phyloP scores from a whole-genome alignment of 257 asterid genomes.

The Jacaranda copaia region DNA sequence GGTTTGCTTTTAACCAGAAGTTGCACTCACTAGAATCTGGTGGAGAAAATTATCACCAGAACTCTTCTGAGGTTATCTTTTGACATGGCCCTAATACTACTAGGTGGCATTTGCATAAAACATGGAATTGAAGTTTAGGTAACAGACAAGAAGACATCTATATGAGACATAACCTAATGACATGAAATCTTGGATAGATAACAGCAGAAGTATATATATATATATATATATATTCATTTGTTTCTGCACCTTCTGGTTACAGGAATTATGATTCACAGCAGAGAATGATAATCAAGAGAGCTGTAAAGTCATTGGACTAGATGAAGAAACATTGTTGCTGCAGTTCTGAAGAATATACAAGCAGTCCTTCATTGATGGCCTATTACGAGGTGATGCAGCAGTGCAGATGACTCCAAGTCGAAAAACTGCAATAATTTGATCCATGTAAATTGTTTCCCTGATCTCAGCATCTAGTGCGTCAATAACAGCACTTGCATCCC shows the following conservation, averaged over 20 bases:
- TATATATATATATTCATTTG: background rate
- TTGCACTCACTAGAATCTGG: background rate
- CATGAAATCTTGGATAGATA: slow-evolving; percentile 2
- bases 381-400: slow-evolving; percentile 35
- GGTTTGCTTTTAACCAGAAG: too few species aligned
- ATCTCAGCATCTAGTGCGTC: slow-evolving; percentile 44
- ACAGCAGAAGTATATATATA: background rate
- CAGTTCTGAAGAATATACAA: slow-evolving; percentile 45
- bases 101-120: background rate
- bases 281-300: background rate
- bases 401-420: slow-evolving; percentile 47
- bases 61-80: background rate
- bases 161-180: background rate
- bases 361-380: slow-evolving; percentile 52
- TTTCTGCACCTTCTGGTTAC: background rate
- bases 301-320: slow-evolving; percentile 16
- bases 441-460: slow-evolving; percentile 33
- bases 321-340: slow-evolving; percentile 1
- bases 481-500: slow-evolving; percentile 23
- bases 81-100: too few species aligned
- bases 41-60: background rate
- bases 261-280: background rate
- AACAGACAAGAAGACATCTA: background rate
- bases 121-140: background rate
- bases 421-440: slow-evolving; percentile 41